phyloP scores from a whole-genome alignment of 345 rosid species.

The Linum lewisii region DNA sequence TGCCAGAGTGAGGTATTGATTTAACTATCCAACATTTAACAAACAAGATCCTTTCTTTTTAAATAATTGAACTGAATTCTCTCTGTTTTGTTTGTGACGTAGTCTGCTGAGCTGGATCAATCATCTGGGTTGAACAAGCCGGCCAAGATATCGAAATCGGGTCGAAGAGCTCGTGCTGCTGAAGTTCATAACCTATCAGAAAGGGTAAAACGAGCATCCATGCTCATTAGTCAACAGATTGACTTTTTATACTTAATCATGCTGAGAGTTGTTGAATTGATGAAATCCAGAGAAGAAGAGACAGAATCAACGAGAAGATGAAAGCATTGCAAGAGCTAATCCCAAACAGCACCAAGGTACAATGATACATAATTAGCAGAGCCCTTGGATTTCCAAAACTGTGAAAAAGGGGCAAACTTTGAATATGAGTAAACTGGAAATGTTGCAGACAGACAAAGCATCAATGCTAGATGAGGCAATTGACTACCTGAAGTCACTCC shows the following conservation, averaged over 20 bases:
- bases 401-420: too few relatives aligned
- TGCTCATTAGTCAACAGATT: background rate
- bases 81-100: too few relatives aligned
- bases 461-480: background rate
- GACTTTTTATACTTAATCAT: background rate
- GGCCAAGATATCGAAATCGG: too few relatives aligned
- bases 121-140: too few relatives aligned
- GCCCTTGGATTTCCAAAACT: too few relatives aligned
- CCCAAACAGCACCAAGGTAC: background rate
- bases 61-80: too few relatives aligned
- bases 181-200: slow-evolving; percentile 3
- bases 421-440: background rate
- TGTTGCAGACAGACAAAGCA: background rate
- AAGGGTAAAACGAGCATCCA: background rate
- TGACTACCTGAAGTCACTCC: background rate
- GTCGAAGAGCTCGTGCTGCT: slow-evolving; percentile 1
- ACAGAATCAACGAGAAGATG: slow-evolving; percentile 1
- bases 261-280: background rate
- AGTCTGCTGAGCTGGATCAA: too few relatives aligned
- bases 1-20: slow-evolving; percentile 69
- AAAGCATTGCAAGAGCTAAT: slow-evolving; percentile 1
- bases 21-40: too few relatives aligned
- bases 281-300: background rate
- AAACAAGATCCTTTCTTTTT: too few relatives aligned
- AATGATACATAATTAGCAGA: too few relatives aligned